Conservation (phyloP, 345 rosid genomes). For the Cochlearia excelsa region DNA sequence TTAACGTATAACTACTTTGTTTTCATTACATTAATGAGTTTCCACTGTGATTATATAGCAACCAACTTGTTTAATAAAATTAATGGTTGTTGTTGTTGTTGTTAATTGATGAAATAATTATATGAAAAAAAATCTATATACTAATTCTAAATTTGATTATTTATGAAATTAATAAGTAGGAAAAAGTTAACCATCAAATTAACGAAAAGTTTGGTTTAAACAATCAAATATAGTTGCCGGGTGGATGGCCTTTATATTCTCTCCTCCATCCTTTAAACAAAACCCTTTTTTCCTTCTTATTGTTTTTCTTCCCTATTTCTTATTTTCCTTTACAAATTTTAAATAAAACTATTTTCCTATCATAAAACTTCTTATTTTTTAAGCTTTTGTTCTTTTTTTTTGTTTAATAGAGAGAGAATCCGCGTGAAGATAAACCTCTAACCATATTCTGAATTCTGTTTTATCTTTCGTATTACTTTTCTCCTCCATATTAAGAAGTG, state of each 20-base stretch:
- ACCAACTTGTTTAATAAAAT: too few relatives aligned
- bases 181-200: constrained; percentile 37
- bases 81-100: too few relatives aligned
- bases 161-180: constrained; percentile 29
- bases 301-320: background rate
- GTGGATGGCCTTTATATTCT: constrained; percentile 27
- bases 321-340: background rate
- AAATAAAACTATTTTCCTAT: background rate
- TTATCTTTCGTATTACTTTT: too few relatives aligned
- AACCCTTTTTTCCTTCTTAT: constrained; percentile 29
- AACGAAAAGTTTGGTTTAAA: constrained; percentile 40
- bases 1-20: too few relatives aligned
- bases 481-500: too few relatives aligned
- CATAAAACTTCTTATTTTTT: constrained; percentile 11
- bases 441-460: too few relatives aligned
- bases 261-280: constrained; percentile 33
- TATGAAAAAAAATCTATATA: constrained; percentile 1
- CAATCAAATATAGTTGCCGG: constrained; percentile 10
- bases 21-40: too few relatives aligned
- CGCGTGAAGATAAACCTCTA: too few relatives aligned
- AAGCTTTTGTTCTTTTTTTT: too few relatives aligned
- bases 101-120: too few relatives aligned
- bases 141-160: constrained; percentile 32
- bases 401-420: too few relatives aligned
- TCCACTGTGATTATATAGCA: too few relatives aligned